Percentiles rank a stretch among this genome's conserved stretches.
These are phyloP conservation scores for Aureobasidium sp. DNA, from an alignment of 2,329 filamentous ascomycete species.

Conservation along the genomic window DNA sequence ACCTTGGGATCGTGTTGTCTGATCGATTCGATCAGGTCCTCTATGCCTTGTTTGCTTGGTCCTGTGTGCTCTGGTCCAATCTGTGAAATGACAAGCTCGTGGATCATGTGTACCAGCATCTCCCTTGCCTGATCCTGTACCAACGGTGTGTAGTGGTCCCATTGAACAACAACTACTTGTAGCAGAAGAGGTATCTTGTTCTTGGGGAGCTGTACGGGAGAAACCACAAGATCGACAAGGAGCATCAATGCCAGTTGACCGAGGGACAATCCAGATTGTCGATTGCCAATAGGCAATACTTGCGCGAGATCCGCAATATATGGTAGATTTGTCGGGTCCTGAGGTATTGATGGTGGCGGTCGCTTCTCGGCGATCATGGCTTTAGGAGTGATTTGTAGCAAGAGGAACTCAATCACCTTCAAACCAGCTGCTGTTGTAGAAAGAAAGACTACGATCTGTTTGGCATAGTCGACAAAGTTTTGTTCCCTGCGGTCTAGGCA, in stretches of 20 bases:
- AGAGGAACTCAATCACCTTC: slow-evolving; percentile 87
- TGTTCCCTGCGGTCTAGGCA: slow-evolving; percentile 92
- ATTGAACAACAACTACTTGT: slow-evolving; percentile 86
- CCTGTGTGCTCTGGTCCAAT: slow-evolving; percentile 61
- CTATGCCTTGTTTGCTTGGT: slow-evolving; percentile 65
- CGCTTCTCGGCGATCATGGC: slow-evolving; percentile 94
- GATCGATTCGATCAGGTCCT: slow-evolving; percentile 80
- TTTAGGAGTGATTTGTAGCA: slow-evolving; percentile 85
- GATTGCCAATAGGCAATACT: slow-evolving; percentile 77
- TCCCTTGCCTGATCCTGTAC: slow-evolving; percentile 96
- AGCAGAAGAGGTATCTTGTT: slow-evolving; percentile 79
- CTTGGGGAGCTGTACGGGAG: slow-evolving; percentile 68
- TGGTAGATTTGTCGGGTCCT: slow-evolving; percentile 66
- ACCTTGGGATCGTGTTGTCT: slow-evolving; percentile 76
- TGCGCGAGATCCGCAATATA: slow-evolving; percentile 81
- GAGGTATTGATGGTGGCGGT: slow-evolving; percentile 57
- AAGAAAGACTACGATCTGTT: slow-evolving; percentile 94
- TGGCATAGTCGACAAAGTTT: slow-evolving; percentile 96
- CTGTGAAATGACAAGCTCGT: slow-evolving; percentile 80
- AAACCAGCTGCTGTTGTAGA: slow-evolving; percentile 77
- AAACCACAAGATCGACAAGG: slow-evolving; percentile 91
- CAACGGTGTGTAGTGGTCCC: slow-evolving; percentile 93
- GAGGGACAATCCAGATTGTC: slow-evolving; percentile 75
- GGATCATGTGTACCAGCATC: slow-evolving; percentile 95
- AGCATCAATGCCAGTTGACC: slow-evolving; percentile 90